These are phyloP conservation scores for Pharus latifolius DNA, from an alignment of 176 grass and related monocot species.

Conservation along the genomic window DNA sequence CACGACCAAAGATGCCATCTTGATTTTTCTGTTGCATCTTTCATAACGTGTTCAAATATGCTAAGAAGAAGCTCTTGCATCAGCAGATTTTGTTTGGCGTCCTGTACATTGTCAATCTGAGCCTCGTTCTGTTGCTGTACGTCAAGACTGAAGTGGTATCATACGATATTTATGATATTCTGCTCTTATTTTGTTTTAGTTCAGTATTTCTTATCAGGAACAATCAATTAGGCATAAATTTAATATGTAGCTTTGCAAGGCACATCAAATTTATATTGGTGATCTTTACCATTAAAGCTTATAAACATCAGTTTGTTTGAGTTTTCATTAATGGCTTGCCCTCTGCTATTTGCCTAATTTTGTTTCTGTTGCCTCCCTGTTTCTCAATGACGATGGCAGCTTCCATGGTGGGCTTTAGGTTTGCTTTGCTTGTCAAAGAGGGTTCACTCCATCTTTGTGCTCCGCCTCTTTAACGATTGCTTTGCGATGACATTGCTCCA, in stretches of 20 bases:
- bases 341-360: background rate
- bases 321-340: background rate
- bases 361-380: constrained; percentile 6
- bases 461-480: constrained; percentile 94
- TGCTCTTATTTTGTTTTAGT: background rate
- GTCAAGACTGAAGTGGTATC: constrained; percentile 77
- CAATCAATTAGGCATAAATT: background rate
- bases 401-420: constrained; percentile 91
- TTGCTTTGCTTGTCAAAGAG: constrained; percentile 97
- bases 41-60: background rate
- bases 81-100: constrained; percentile 81
- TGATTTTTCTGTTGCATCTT: background rate
- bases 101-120: constrained; percentile 74
- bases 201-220: background rate
- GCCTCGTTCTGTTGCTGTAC: constrained; percentile 65
- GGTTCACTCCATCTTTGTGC: constrained; percentile 83
- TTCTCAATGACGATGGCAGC: constrained; percentile 35
- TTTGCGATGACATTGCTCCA: constrained; percentile 89
- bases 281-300: background rate
- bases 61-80: constrained; percentile 6
- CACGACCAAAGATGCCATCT: background rate
- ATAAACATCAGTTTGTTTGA: background rate
- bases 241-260: background rate
- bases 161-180: background rate
- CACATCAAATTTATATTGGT: background rate